phyloP scores from a whole-genome alignment of 495 filamentous ascomycete genomes.

The Xylaria curta region DNA sequence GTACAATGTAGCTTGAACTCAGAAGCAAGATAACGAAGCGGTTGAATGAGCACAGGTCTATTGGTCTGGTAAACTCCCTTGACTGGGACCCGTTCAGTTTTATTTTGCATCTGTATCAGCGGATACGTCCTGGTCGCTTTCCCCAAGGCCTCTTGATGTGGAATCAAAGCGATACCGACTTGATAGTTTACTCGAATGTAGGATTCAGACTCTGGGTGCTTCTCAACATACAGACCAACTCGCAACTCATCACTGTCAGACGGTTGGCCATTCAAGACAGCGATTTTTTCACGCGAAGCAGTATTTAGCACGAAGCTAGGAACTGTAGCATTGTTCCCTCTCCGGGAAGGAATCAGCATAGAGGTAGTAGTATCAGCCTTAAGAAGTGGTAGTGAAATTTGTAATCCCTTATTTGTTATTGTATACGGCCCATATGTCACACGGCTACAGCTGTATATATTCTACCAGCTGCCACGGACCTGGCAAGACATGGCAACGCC shows the following conservation, averaged over 20 bases:
- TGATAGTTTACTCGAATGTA: constrained; percentile 18
- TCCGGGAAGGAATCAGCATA: neutral
- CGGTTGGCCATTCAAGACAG: constrained; percentile 15
- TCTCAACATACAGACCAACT: constrained; percentile 16
- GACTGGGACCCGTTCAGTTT: neutral
- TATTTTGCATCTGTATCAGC: constrained; percentile 17
- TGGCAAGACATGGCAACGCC: too few species aligned
- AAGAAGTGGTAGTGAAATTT: constrained; percentile 21
- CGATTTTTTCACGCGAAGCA: constrained; percentile 13
- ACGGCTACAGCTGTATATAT: too few species aligned
- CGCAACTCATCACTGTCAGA: neutral
- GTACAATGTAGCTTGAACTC: constrained; percentile 13
- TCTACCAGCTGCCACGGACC: too few species aligned
- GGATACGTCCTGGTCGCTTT: neutral
- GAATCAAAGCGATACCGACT: neutral
- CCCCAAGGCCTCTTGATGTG: neutral
- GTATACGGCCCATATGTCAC: neutral
- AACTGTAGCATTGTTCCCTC: neutral
- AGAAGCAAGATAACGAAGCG: neutral
- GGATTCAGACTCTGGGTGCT: neutral
- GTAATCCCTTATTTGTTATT: constrained; percentile 20
- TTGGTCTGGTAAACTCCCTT: neutral
- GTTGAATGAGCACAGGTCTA: constrained; percentile 10
- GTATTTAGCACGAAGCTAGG: constrained; percentile 2
- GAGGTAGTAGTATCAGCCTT: neutral